Conservation (phyloP, 2,329 filamentous ascomycete species). For the Pleomassaria siparia region DNA sequence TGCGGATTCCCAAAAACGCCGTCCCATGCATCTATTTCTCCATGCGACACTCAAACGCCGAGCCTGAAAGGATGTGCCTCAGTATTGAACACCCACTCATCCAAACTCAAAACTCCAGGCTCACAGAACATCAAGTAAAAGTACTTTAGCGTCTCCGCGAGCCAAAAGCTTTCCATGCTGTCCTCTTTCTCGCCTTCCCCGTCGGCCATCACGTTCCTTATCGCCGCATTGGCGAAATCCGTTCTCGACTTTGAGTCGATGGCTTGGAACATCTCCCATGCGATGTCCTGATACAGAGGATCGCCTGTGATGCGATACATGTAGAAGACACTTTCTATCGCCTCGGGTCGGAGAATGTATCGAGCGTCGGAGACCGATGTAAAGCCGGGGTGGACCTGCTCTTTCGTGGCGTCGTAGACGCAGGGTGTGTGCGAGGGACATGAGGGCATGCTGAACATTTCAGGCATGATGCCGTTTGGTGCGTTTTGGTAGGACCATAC, state of each 20-base stretch:
- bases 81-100: slow-evolving; percentile 62
- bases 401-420: slow-evolving; percentile 42
- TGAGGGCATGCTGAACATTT: slow-evolving; percentile 53
- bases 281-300: slow-evolving; percentile 62
- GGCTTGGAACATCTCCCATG: slow-evolving; percentile 71
- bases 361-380: slow-evolving; percentile 55
- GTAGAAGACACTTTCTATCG: slow-evolving; percentile 75
- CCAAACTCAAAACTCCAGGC: slow-evolving; percentile 58
- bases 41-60: not conserved
- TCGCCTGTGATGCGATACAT: slow-evolving; percentile 73
- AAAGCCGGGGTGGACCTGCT: slow-evolving; percentile 52
- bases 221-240: slow-evolving; percentile 61
- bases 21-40: not conserved
- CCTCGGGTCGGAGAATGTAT: slow-evolving; percentile 69
- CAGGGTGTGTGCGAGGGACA: slow-evolving; percentile 44
- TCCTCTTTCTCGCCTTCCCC: slow-evolving; percentile 47
- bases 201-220: slow-evolving; percentile 56
- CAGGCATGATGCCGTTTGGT: slow-evolving; percentile 60
- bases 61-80: slow-evolving; percentile 43
- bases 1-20: not conserved
- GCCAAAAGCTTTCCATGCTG: slow-evolving; percentile 73
- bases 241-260: slow-evolving; percentile 64
- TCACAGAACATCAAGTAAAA: slow-evolving; percentile 63
- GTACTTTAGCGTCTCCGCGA: slow-evolving; percentile 67
- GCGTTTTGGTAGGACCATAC: slow-evolving; percentile 60